Base-by-base conservation (phyloP, 345 rosid genomes). In the Dimocarpus longan region DNA sequence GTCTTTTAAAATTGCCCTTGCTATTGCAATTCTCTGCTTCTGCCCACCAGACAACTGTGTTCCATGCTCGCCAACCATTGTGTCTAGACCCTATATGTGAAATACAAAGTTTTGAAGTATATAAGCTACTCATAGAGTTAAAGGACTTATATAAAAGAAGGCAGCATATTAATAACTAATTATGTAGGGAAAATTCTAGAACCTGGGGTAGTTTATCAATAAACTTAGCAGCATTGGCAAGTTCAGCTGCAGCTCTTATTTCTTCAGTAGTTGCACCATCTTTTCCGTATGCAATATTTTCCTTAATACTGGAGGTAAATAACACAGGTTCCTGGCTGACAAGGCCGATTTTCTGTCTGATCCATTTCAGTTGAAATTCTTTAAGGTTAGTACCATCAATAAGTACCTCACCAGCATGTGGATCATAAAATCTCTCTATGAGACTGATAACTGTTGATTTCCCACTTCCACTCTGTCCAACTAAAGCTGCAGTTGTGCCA, bases 11-110 rank as follows among this genome's bases (percentile, higher is more conserved):
- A 93, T 93, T 2, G 97, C 98, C 80, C 98, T 89, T 0, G 98
- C 96, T 32, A 94, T 93, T 3, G 98, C 98, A 72, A 94, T 84
- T 76, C 98, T 89, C 85, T 95, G 99, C 82, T 95, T 95, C 74
- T 96, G 99, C 40, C 99, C 99, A 11, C 99, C 99, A 0, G 98
- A 94, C 63, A 96, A 90, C 81, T 91, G 98, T 26, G 96, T 90
- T 71, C 99, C 97, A 71, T 91, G 97, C 82, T 95, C 98, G 19
- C 99, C 99, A 6, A 90, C 97, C 97, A 90, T 86, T 3, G 98
- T 94, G 75, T 94, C 97, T 44, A 92, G 74, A 67, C 98, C 99
- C 86, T 92, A 70, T 5, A 57, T 12, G 46, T 37, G 57, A 68
- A 19, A 43, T 32, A 68, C 48, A 64, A 21, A 67, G 10, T 48